These are phyloP conservation scores for Sclerotinia subarctica DNA, from an alignment of 2,329 filamentous ascomycete genomes.

Conservation along the genomic window DNA sequence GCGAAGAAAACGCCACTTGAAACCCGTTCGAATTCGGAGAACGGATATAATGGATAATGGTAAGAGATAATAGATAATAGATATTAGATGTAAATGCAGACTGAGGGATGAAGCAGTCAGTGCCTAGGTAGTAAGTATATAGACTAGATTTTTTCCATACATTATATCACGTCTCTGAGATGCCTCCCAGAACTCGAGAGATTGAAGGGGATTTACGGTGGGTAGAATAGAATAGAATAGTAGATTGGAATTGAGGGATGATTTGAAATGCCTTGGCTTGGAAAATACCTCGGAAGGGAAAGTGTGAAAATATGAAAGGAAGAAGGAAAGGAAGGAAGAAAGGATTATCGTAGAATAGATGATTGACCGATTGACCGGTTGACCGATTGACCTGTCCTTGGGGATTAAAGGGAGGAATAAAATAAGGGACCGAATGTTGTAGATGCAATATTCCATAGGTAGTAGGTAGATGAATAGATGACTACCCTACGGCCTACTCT, in stretches of 20 bases:
- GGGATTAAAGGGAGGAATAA: not conserved
- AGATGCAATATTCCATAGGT: not conserved
- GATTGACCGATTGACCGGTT: too few relatives aligned
- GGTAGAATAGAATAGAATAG: not conserved
- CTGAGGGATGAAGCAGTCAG: not conserved
- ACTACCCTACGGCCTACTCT: too few relatives aligned
- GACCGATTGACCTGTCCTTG: not conserved
- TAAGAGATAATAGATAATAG: not conserved
- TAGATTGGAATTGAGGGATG: slow-evolving; percentile 1
- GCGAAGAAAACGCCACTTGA: slow-evolving; percentile 18
- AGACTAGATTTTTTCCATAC: not conserved
- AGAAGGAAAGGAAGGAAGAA: slow-evolving; percentile 6
- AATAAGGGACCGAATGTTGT: not conserved
- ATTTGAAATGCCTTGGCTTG: slow-evolving; percentile 5
- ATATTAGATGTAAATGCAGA: not conserved
- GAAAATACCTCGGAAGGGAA: too few relatives aligned
- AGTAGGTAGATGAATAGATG: too few relatives aligned
- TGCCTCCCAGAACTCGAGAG: not conserved
- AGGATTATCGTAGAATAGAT: not conserved
- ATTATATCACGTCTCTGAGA: not conserved
- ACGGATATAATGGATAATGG: not conserved
- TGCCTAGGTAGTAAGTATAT: not conserved
- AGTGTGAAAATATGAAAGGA: not conserved
- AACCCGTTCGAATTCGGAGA: slow-evolving; percentile 12
- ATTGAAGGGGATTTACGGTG: not conserved